A percentile compares a stretch with the other conserved stretches of the same genome.
Evolutionary conservation across 225 moss, liverwort and hornwort genomes (phyloP).

Genomic region (Climacium dendroides): DNA sequence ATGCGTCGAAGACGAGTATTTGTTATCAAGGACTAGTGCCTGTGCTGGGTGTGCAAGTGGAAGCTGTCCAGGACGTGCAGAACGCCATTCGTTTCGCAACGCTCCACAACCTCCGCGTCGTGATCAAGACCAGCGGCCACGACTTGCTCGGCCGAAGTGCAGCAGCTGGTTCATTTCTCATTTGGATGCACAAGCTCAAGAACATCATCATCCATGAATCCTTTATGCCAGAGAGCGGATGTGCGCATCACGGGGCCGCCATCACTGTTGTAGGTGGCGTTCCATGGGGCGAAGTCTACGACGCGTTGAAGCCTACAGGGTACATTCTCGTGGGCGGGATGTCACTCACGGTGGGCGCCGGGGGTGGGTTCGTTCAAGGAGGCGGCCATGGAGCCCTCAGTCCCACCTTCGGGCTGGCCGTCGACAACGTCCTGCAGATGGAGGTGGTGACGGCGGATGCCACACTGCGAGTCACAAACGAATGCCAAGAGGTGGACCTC

Average conservation of each 20-base stretch:
- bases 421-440: slow-evolving; percentile 20
- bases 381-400: slow-evolving; percentile 26
- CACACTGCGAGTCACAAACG: background rate
- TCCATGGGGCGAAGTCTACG: slow-evolving; percentile 27
- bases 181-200: slow-evolving; percentile 30
- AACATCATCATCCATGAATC: slow-evolving; percentile 1
- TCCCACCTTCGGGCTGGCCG: slow-evolving; percentile 20
- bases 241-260: background rate
- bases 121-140: slow-evolving; percentile 33
- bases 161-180: slow-evolving; percentile 21
- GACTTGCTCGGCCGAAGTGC: slow-evolving; percentile 27
- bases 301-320: background rate
- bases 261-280: slow-evolving; percentile 20
- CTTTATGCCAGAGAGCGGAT: background rate
- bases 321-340: slow-evolving; percentile 15
- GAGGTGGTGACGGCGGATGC: slow-evolving; percentile 30
- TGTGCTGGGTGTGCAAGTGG: slow-evolving; percentile 18
- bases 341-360: slow-evolving; percentile 14
- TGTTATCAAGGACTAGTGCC: slow-evolving; percentile 25
- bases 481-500: slow-evolving; percentile 14
- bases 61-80: slow-evolving; percentile 12
- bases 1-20: background rate
- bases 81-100: slow-evolving; percentile 11
- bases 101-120: slow-evolving; percentile 14
- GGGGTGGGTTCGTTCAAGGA: slow-evolving; percentile 30